Conservation (phyloP, 208 protist genomes). For the Porcisia hertigi region DNA sequence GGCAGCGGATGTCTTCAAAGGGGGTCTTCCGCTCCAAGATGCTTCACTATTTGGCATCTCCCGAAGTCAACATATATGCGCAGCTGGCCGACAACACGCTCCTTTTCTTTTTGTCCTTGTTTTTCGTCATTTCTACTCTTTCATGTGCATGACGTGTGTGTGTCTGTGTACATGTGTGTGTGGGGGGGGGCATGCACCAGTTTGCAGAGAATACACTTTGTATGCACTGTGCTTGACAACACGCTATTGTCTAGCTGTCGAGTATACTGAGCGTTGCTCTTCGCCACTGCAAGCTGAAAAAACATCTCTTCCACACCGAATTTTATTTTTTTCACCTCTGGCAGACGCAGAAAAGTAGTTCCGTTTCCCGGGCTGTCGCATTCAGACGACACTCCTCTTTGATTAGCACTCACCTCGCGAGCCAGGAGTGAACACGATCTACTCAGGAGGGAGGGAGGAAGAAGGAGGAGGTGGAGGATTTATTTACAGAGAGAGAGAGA, state of each 20-base stretch:
- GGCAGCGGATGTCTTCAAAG: neutral
- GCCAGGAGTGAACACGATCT: neutral
- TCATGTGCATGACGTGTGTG: too few species aligned
- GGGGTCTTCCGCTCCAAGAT: too few species aligned
- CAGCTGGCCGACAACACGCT: neutral
- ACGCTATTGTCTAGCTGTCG: neutral
- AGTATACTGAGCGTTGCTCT: neutral
- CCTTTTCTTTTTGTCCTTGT: neutral
- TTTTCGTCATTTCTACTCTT: neutral
- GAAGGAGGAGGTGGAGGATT: too few species aligned
- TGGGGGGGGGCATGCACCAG: neutral
- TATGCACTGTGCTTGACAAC: neutral
- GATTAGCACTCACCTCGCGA: too few species aligned
- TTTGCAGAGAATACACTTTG: neutral
- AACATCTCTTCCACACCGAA: neutral
- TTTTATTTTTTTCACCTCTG: neutral
- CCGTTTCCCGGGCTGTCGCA: neutral
- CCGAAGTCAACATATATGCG: neutral
- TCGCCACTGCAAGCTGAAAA: neutral
- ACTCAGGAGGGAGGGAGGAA: neutral
- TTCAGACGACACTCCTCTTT: neutral
- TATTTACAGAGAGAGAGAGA: too few species aligned
- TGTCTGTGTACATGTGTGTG: neutral
- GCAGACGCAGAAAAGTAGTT: neutral
- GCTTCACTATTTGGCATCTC: neutral